phyloP scores from a whole-genome alignment of 2,329 filamentous ascomycete genomes.

The Grosmannia huntii region DNA sequence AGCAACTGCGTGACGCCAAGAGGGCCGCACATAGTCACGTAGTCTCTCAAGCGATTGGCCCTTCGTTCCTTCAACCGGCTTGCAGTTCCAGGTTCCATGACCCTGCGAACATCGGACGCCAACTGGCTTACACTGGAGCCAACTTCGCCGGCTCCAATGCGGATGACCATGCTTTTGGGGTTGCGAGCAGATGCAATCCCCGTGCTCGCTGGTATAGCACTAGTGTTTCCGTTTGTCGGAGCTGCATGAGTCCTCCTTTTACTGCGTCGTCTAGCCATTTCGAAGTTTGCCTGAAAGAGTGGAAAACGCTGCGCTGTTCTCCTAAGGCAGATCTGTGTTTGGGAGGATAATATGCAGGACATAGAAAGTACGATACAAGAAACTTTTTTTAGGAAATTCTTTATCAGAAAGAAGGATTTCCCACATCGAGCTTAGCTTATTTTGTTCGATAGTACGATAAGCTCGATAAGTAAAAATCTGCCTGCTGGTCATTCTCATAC shows the following conservation, averaged over 20 bases:
- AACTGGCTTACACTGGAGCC: constrained; percentile 85
- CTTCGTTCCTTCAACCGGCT: constrained; percentile 78
- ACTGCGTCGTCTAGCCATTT: constrained; percentile 66
- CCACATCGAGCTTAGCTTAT: neutral
- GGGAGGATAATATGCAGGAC: neutral
- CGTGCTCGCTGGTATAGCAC: constrained; percentile 35
- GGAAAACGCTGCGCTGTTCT: neutral
- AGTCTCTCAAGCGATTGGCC: constrained; percentile 81
- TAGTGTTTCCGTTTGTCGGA: constrained; percentile 32
- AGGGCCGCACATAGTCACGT: constrained; percentile 88
- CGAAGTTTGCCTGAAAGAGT: neutral
- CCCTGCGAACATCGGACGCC: constrained; percentile 75
- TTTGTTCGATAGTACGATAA: neutral
- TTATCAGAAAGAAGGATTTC: neutral
- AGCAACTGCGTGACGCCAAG: constrained; percentile 86
- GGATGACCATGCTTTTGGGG: constrained; percentile 97
- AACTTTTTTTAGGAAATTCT: neutral
- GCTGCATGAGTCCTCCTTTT: constrained; percentile 86
- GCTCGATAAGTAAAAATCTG: neutral
- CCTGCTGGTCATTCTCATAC: too few relatives aligned
- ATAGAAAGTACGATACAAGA: neutral
- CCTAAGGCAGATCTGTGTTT: neutral
- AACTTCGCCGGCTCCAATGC: constrained; percentile 87
- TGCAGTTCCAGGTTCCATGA: constrained; percentile 95
- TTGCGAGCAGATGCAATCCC: constrained; percentile 52